phyloP scores from a whole-genome alignment of 257 asterid species.

The Jaltomata sinuosa region DNA sequence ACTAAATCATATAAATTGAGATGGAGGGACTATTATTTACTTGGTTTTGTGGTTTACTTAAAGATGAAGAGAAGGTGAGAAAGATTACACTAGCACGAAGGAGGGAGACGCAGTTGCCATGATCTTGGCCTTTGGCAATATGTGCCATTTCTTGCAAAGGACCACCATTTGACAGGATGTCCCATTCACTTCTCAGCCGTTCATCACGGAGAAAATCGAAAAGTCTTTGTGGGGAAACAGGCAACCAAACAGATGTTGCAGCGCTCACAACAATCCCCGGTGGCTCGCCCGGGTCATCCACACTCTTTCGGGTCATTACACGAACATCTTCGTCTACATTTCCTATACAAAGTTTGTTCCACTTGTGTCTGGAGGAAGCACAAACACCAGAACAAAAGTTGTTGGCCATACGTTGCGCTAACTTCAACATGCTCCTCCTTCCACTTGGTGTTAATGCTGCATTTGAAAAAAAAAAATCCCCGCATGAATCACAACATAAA shows the following conservation, averaged over 20 bases:
- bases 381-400: constrained; percentile 87
- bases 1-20: no score
- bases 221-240: constrained; percentile 55
- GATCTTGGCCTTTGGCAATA: constrained; percentile 82
- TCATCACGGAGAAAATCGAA: constrained; percentile 80
- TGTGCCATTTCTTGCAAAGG: constrained; percentile 95
- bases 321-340: constrained; percentile 71
- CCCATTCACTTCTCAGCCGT: constrained; percentile 81
- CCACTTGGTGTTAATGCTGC: constrained; percentile 67
- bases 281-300: constrained; percentile 87
- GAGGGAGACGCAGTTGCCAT: constrained; percentile 81
- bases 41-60: no score
- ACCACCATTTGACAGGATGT: constrained; percentile 78
- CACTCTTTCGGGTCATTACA: constrained; percentile 76
- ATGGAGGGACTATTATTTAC: no score
- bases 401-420: constrained; percentile 89
- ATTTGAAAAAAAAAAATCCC: neutral
- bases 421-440: constrained; percentile 80
- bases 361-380: constrained; percentile 71
- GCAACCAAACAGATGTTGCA: constrained; percentile 84
- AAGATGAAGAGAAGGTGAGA: neutral
- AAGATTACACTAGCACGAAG: constrained; percentile 55
- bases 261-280: constrained; percentile 83
- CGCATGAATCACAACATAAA: no score
- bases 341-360: constrained; percentile 62